Base-by-base conservation (phyloP, 192 early-diverging fungal species). In the Kappamyces sp. region DNA sequence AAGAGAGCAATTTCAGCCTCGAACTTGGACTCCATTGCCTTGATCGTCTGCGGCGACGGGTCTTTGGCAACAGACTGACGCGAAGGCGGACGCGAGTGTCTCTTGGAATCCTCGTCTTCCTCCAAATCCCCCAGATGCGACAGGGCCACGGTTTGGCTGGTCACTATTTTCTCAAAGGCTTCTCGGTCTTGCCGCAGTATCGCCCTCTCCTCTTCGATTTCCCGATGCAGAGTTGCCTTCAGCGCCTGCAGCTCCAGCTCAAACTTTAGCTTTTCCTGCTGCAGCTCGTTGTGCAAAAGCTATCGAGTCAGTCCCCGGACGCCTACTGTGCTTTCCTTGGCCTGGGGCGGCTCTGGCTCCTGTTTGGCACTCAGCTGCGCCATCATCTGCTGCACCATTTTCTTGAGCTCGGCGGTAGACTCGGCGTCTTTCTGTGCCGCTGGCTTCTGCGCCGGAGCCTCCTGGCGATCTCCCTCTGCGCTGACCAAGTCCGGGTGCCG, bases 401-500 rank as follows among this genome's bases (percentile, higher is more conserved):
- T 43, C 34, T 43, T 32, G 6, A 54, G 35, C n/a, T 54, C 53
- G 5, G 53, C n/a, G 15, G 45, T 38, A 30, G 11, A 14, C 35
- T 54, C 36, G 11, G 45, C 11, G 29, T 54, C 53, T 39, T 54
- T 54, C 7, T 37, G 30, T 36, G 53, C 31, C 6, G 31, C 4
- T 11, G 29, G 29, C 6, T 54, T 29, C n/a, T 54, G 41, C 45
- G 53, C 15, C n/a, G 6, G 29, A 32, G 36, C 15, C 12, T 39
- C 45, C 36, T 43, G 29, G 12, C 40, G 29, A 39, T 31, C 34
- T 39, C 45, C 53, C 45, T 54, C 53, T 31, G 15, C n/a, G 11
- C n/a, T 9, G 3, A 54, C 15, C 36, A 54, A 37, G 45, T 66
- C 64, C 2, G 63, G 61, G 45, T 79, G 77, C 30, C 74, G 66